Conservation (phyloP, 768 basidiomycete species). For the Russula emetica region DNA sequence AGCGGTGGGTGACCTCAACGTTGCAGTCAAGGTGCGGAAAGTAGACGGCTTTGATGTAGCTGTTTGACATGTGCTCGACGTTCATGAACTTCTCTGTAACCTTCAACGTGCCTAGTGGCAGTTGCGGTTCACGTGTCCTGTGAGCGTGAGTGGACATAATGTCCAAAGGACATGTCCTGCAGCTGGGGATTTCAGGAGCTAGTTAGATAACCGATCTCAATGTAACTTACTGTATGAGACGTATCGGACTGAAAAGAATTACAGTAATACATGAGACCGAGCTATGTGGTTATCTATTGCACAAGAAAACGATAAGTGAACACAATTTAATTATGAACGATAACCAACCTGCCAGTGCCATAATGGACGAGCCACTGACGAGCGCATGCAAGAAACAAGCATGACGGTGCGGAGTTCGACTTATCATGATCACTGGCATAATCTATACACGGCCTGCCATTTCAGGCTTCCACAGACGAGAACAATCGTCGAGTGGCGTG, state of each 20-base stretch:
- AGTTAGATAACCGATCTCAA: not conserved
- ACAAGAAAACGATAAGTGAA: not conserved
- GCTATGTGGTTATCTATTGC: not conserved
- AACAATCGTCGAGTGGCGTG: no score
- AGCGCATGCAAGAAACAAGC: no score
- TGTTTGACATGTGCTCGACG: not conserved
- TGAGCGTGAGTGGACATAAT: not conserved
- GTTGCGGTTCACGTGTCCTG: not conserved
- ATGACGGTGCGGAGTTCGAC: no score
- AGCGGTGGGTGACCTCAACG: not conserved
- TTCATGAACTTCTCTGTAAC: constrained; percentile 1
- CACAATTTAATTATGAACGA: not conserved
- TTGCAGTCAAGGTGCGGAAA: not conserved
- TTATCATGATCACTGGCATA: no score
- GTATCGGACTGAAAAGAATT: no score
- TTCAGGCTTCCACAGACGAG: no score
- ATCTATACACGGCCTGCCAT: no score
- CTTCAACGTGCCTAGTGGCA: not conserved
- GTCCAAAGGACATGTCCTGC: not conserved
- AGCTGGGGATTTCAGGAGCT: not conserved
- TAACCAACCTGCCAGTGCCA: not conserved
- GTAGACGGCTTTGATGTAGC: not conserved
- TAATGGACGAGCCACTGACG: no score
- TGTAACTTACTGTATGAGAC: not conserved
- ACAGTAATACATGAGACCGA: not conserved